phyloP scores from a whole-genome alignment of 2,329 filamentous ascomycete species.

The Furcasterigmium sp. region DNA sequence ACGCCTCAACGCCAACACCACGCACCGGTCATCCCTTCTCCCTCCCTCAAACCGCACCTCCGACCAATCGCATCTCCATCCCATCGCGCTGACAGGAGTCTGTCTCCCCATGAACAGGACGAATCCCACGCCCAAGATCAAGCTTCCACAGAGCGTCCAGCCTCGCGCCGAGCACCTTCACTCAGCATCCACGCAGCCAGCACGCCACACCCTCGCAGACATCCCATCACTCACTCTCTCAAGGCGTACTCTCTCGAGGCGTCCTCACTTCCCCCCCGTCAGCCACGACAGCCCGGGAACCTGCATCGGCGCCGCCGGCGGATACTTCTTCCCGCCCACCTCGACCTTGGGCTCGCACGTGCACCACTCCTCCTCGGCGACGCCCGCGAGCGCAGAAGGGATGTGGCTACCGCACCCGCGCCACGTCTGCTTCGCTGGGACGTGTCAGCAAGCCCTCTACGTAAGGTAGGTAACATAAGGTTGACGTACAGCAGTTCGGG shows the following conservation, averaged over 20 bases:
- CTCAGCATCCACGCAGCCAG: too few species aligned
- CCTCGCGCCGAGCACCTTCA: too few species aligned
- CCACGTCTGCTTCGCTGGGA: slow-evolving; percentile 41
- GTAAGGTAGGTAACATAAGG: not conserved
- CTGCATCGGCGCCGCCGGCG: slow-evolving; percentile 32
- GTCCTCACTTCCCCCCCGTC: slow-evolving; percentile 11
- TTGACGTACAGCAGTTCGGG: slow-evolving; percentile 32
- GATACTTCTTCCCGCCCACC: slow-evolving; percentile 38
- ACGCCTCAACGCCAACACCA: too few species aligned
- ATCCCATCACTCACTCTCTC: too few species aligned
- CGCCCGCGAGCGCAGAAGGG: slow-evolving; percentile 33
- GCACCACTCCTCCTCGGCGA: slow-evolving; percentile 42
- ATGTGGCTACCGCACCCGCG: slow-evolving; percentile 45
- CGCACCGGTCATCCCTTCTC: too few species aligned
- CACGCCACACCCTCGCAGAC: not conserved
- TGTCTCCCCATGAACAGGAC: too few species aligned
- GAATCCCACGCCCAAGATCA: too few species aligned
- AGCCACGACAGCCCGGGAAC: slow-evolving; percentile 35
- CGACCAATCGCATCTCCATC: not conserved
- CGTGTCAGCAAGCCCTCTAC: not conserved
- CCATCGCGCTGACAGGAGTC: not conserved
- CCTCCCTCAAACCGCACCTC: too few species aligned
- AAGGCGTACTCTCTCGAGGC: too few species aligned
- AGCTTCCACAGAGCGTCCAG: too few species aligned
- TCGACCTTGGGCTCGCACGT: slow-evolving; percentile 38